Percentiles rank a stretch among this genome's conserved stretches.
phyloP scores from a whole-genome alignment of 345 rosid species.

The Mercurialis annua region DNA sequence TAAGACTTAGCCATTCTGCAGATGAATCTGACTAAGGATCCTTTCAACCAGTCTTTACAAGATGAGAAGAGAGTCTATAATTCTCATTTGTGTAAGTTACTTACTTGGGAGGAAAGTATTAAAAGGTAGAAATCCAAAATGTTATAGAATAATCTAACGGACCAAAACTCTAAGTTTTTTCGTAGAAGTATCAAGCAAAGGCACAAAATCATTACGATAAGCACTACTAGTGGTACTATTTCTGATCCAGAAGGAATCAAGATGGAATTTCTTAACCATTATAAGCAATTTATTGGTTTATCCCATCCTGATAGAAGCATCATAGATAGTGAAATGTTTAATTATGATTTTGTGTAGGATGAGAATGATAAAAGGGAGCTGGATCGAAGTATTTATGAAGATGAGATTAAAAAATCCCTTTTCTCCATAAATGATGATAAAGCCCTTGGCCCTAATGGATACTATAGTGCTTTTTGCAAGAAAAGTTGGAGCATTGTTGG shows the following conservation, averaged over 20 bases:
- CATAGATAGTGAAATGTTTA: neutral
- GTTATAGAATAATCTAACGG: neutral
- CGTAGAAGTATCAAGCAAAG: no score
- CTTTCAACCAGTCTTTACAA: neutral
- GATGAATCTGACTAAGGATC: neutral
- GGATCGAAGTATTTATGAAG: neutral
- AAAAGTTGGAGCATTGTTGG: no score
- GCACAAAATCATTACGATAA: neutral
- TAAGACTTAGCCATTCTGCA: neutral
- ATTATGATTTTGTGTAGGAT: neutral
- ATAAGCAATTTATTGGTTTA: no score
- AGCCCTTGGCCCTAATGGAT: neutral
- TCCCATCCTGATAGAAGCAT: neutral
- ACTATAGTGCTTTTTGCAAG: no score
- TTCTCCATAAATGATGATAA: neutral
- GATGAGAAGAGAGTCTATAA: neutral
- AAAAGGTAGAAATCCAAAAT: neutral
- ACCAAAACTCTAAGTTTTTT: no score
- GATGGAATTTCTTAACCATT: neutral
- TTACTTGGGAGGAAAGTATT: neutral
- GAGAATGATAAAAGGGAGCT: neutral
- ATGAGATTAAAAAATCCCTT: neutral
- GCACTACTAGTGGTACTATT: no score
- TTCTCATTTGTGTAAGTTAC: neutral
- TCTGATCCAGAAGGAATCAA: neutral